Base-by-base conservation (phyloP, 2,329 filamentous ascomycete species). In the Sordariomycetes sp. region DNA sequence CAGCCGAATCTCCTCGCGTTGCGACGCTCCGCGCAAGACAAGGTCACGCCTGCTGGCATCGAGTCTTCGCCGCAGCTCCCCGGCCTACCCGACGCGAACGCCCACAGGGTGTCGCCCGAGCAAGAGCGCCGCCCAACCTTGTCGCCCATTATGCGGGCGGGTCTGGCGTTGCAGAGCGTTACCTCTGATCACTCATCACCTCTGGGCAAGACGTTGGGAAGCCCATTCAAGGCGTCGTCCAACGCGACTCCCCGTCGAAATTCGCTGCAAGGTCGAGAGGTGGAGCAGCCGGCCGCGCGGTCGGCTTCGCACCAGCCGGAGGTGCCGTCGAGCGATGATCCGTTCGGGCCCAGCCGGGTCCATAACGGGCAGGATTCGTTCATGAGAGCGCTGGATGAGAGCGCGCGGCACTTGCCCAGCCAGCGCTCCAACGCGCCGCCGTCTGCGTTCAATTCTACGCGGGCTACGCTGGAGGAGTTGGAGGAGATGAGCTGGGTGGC, bases 141-240 rank as follows among this genome's bases (percentile, higher is more conserved):
- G 0, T 82, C 79, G 5, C 79, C 80, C 1, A 82, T 82, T 39
- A 76, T 83, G n/a, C 73, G 79, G 52, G 80, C 74, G 28, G 80
- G 79, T 2, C 72, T 77, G 53, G 78, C 75, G 34, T 66, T 84
- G 15, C 80, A 82, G 62, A 79, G 74, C 59, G 76, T 83, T 42
- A 79, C 80, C 12, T 81, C 79, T 0, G 80, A 82, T 60, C 77
- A 78, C 8, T 78, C 79, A 0, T 82, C 80, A 0, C 80, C 80
- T 1, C 76, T 76, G 55, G 71, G 67, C n/a, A 76, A 78, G 51
- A 71, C 76, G 12, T 67, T 83, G 2, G 73, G 79, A 15, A 83
- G 80, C 57, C 80, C 80, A 0, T 84, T 84, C 61, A 72, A 76
- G 55, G 67, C 69, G 50, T 70, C 70, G 10, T 68, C 36, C 2